Evolutionary conservation across 352 stramenopile genomes (phyloP), one percentile per base, ranked within the genome.

Genomic region (Phytopythium cucurbitacearum): DNA sequence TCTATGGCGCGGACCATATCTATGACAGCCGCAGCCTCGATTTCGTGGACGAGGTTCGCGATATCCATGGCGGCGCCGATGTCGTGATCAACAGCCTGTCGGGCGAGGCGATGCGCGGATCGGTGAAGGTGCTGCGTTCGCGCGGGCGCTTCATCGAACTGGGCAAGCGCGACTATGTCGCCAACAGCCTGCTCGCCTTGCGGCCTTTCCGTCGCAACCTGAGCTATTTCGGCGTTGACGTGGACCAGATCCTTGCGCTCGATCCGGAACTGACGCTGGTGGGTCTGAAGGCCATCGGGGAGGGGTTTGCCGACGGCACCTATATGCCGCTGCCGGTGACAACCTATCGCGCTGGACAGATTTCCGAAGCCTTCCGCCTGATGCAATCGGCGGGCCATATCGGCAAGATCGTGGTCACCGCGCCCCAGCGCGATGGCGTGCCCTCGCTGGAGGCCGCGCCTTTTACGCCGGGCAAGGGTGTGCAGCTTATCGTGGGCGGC

Each of bases 1-100:
- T 47, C 41, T 47, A 47, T 47, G 41, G 41, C 41, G 41, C 41
- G 41, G 41, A 47, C 41, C 41, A 47, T 47, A 47, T 47, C 41
- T 47, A 47, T 47, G 41, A 47, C 41, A 47, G 41, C 41, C 41
- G 41, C 41, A 47, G 41, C 41, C 41, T 47, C 41, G 41, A 47
- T 47, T 47, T 47, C 41, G 41, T 47, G 41, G 41, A 47, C 41
- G 41, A 47, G 41, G 41, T 47, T 47, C 41, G 41, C 41, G 41
- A 47, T 47, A 47, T 47, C 41, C 41, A 47, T 47, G 41, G 41
- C 41, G 41, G 41, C 41, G 41, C 41, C 41, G 41, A 47, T 47
- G 41, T 47, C 41, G 41, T 47, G 41, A 47, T 47, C 41, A 47
- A 47, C 41, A 47, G 41, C 41, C 41, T 47, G 41, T 47, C 41